Evolutionary conservation across 306 rosid species (phyloP).

Genomic region (Casuarina equisetifolia): DNA sequence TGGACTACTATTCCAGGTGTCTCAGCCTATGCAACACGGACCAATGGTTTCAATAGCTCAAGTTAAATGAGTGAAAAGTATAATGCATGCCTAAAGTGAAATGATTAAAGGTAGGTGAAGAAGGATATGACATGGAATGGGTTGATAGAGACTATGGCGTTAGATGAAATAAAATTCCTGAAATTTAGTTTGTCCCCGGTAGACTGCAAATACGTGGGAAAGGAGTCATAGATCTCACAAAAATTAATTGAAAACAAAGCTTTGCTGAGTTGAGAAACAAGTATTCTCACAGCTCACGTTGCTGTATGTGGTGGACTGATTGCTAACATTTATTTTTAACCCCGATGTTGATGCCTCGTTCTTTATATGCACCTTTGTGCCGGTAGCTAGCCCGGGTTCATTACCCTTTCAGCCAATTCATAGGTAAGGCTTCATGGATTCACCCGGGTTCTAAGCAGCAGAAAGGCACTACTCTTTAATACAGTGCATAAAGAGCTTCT

Average conservation of each 20-base stretch:
- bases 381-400: background rate
- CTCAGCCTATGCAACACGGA: background rate
- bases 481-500: no score
- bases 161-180: background rate
- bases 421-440: background rate
- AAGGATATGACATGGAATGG: background rate
- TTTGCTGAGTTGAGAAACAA: background rate
- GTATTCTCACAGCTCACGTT: background rate
- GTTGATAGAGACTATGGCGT: background rate
- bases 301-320: background rate
- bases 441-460: background rate
- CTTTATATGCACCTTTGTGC: background rate
- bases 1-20: background rate
- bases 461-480: no score
- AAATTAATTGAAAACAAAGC: background rate
- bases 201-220: background rate
- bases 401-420: background rate
- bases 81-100: no score
- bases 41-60: background rate
- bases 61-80: background rate
- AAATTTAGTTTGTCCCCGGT: background rate
- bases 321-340: background rate
- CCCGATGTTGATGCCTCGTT: background rate
- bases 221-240: background rate
- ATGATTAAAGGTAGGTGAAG: background rate